These are phyloP conservation scores for Oryza nivara DNA, from an alignment of 176 grass and related monocot genomes.

Conservation along the genomic window DNA sequence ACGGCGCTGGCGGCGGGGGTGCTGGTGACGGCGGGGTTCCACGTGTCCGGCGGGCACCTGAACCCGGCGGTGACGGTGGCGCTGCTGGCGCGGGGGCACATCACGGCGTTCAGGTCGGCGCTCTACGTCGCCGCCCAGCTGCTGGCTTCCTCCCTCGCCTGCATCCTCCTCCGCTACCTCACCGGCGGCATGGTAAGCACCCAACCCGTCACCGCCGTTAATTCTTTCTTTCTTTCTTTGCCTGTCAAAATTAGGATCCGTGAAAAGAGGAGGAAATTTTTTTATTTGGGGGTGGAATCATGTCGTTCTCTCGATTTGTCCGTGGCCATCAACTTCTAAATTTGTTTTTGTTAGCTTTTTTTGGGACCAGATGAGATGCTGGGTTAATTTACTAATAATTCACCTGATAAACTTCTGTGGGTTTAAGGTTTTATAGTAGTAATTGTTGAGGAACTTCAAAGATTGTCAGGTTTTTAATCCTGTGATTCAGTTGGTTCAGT, in stretches of 20 bases:
- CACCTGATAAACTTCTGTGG: too few species aligned
- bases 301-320: conserved; percentile 3
- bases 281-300: background rate
- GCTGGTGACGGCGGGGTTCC: conserved; percentile 56
- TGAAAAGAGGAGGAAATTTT: background rate
- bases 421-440: background rate
- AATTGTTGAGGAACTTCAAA: background rate
- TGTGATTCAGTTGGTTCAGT: background rate
- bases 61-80: conserved; percentile 94
- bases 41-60: conserved; percentile 75
- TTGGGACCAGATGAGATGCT: background rate
- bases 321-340: background rate
- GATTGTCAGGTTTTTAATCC: background rate
- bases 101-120: conserved; percentile 57
- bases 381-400: background rate
- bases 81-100: conserved; percentile 76
- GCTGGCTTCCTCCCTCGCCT: conserved; percentile 59
- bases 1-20: conserved; percentile 55
- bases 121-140: conserved; percentile 85
- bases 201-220: background rate
- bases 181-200: conserved; percentile 54
- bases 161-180: conserved; percentile 61
- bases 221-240: background rate
- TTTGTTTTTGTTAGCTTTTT: background rate
- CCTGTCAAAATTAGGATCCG: background rate